These are phyloP conservation scores for Dictyostelium citrinum DNA, from an alignment of 78 protist genomes.

Conservation along the genomic window DNA sequence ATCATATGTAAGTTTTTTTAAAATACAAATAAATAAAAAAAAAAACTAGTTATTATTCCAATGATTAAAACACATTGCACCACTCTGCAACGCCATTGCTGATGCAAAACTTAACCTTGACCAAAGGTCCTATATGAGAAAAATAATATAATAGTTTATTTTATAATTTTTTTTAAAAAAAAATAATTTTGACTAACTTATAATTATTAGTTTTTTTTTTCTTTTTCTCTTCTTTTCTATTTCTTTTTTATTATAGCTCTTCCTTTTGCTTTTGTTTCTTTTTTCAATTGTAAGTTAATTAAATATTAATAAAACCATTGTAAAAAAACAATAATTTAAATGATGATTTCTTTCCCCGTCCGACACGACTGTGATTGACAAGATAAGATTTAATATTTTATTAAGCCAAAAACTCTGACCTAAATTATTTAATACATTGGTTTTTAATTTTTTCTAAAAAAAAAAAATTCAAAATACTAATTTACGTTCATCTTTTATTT, in stretches of 20 bases:
- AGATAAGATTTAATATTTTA: background rate
- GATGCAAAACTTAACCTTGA: background rate
- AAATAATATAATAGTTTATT: background rate
- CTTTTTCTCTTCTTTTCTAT: background rate
- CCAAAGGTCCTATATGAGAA: background rate
- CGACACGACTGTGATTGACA: background rate
- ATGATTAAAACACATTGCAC: conserved; percentile 22
- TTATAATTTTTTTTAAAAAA: background rate
- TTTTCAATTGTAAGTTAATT: background rate
- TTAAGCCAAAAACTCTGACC: conserved; percentile 11
- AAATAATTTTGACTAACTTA: background rate
- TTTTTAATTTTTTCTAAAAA: background rate
- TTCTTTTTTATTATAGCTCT: background rate
- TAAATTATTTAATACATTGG: background rate
- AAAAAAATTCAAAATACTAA: background rate
- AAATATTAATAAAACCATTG: background rate
- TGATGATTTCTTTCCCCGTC: conserved; percentile 28
- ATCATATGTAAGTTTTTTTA: background rate
- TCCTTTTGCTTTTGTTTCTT: background rate
- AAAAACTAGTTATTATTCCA: background rate
- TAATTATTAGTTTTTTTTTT: background rate
- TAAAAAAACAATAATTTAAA: background rate
- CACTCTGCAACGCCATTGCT: conserved; percentile 13
- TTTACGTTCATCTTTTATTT: background rate
- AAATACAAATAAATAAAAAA: background rate